These are phyloP conservation scores for Claviceps sorghi DNA, from an alignment of 2,329 filamentous ascomycete species.

Conservation along the genomic window DNA sequence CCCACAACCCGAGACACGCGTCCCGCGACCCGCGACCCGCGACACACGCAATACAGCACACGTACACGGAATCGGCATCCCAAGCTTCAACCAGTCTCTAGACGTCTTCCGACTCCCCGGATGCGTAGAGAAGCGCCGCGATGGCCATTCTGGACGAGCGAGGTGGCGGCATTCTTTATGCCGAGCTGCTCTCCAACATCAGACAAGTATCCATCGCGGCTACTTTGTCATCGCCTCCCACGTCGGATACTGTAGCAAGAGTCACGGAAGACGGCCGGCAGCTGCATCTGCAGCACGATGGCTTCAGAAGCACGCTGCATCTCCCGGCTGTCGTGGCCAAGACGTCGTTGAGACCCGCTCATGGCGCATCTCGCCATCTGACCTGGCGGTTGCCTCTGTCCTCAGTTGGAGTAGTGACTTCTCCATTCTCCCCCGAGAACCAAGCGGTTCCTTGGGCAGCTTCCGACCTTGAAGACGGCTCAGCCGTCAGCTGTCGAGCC, in stretches of 20 bases:
- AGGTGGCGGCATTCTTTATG: constrained; percentile 34
- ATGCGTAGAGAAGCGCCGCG: not conserved
- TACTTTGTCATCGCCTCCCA: constrained; percentile 29
- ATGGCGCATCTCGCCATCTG: constrained; percentile 19
- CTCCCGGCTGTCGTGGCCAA: constrained; percentile 29
- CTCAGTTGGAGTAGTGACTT: constrained; percentile 10
- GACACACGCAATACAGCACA: no score
- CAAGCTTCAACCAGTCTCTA: constrained; percentile 50
- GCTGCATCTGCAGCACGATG: constrained; percentile 35
- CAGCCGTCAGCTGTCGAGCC: constrained; percentile 28
- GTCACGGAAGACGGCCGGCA: constrained; percentile 30
- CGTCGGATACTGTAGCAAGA: constrained; percentile 27
- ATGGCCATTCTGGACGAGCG: constrained; percentile 1
- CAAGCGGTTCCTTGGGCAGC: constrained; percentile 43
- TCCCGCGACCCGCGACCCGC: no score
- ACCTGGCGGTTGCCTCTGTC: constrained; percentile 40
- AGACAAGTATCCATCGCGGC: constrained; percentile 46
- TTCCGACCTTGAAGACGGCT: constrained; percentile 25
- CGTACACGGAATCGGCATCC: no score
- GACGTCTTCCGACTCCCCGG: constrained; percentile 26
- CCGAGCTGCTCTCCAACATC: constrained; percentile 51
- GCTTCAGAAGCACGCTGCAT: constrained; percentile 17
- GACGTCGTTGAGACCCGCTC: constrained; percentile 23
- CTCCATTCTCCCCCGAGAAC: constrained; percentile 18
- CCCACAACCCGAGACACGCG: no score